Base-by-base conservation (phyloP, 2,329 filamentous ascomycete species). In the Atkinsonella hypoxylon region DNA sequence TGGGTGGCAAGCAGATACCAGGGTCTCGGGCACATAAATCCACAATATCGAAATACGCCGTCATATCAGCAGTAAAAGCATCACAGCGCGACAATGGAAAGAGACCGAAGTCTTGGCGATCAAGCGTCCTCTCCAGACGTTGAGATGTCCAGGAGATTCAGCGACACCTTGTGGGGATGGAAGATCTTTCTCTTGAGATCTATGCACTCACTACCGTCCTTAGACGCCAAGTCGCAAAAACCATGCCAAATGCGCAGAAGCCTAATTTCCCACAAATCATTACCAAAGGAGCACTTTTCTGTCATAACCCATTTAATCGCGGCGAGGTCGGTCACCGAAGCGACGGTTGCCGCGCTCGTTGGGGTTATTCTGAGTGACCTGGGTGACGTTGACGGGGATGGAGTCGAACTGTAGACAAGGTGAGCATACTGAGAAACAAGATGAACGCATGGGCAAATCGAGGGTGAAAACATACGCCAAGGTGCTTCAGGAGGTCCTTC, bases 401-500 rank as follows among this genome's bases (percentile, higher is more conserved):
- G 83, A 82, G 76, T 98, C 93, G 80, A 98, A 98, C 90, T 96
- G 65, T 56, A 31, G 9, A 18, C 15, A 1, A 17, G 20, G 61
- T 71, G 56, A 72, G 64, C 43, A 49, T 48, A 8, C 53, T 10
- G 52, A 49, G 40, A 36, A 6, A 10, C 6, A n/a, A 43, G 8
- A 13, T 32, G 32, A n/a, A 10, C 26, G 26, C 26, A 11, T 9
- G 10, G 38, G n/a, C 17, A n/a, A n/a, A 4, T 18, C 2, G 40
- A 45, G 3, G 30, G 13, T 13, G 10, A 42, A 40, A 66, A 90
- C 90, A 66, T 91, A 96, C 90, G 74, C 93, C 93, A 66, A 98
- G 82, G 81, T 85, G 88, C 88, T 98, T 98, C 70, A 98, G 82
- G 65, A 98, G 80, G 70, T 97, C 93, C 85, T 96, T 97, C 73